Evolutionary conservation across 805 yeast genomes (phyloP).

Genomic region (Cyberlindnera mrakii): DNA sequence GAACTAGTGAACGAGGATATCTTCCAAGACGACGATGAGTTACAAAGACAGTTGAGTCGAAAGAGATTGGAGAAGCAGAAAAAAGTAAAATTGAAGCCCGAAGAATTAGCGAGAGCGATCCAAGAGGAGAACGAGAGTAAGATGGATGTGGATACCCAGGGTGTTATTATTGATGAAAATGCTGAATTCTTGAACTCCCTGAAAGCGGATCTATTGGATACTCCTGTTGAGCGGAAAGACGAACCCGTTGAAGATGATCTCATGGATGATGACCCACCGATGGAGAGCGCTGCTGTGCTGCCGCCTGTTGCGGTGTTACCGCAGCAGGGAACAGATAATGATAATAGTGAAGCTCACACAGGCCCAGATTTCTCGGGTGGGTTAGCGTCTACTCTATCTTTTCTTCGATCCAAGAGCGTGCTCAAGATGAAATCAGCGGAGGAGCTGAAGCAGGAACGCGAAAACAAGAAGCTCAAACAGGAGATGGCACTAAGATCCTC

Average conservation of each 20-base stretch:
- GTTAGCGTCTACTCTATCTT: constrained; percentile 17
- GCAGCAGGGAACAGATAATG: not conserved
- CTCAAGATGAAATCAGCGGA: constrained; percentile 7
- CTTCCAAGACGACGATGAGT: constrained; percentile 19
- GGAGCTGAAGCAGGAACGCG: constrained; percentile 9
- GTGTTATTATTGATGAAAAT: constrained; percentile 29
- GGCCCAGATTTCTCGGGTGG: constrained; percentile 18
- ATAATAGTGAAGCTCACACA: not conserved
- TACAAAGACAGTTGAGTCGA: constrained; percentile 22
- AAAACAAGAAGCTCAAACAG: constrained; percentile 8
- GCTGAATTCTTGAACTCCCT: constrained; percentile 29
- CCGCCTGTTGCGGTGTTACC: not conserved
- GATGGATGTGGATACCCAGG: constrained; percentile 11
- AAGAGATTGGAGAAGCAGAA: constrained; percentile 13
- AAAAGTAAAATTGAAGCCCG: constrained; percentile 16
- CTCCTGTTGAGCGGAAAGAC: not conserved
- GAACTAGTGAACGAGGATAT: constrained; percentile 21
- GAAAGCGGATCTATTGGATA: constrained; percentile 7
- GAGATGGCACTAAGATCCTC: constrained; percentile 7
- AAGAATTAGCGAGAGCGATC: constrained; percentile 19
- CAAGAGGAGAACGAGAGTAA: constrained; percentile 10
- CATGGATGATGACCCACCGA: not conserved
- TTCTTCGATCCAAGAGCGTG: constrained; percentile 17
- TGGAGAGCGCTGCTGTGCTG: no score
- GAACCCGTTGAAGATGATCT: not conserved